Percentiles rank a stretch among this genome's conserved stretches.
Conservation (phyloP, 495 filamentous ascomycete genomes). For the Neohortaea acidophila region DNA sequence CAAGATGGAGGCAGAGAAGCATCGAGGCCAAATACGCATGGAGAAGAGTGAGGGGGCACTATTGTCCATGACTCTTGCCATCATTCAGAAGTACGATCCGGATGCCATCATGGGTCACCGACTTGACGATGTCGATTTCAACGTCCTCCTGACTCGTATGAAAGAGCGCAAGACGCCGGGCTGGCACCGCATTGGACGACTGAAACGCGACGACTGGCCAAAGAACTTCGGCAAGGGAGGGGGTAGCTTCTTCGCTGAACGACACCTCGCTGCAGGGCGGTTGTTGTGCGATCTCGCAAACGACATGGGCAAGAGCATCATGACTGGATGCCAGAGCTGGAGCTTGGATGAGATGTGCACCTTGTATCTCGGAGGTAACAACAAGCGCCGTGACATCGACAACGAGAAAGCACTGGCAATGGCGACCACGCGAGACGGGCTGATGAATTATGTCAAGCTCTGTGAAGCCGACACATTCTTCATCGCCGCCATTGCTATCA, state of each 20-base stretch:
- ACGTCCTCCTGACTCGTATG: constrained; percentile 72
- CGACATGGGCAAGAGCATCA: constrained; percentile 82
- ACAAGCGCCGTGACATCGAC: constrained; percentile 64
- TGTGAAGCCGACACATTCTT: constrained; percentile 93
- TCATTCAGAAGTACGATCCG: constrained; percentile 74
- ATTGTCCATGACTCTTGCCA: constrained; percentile 71
- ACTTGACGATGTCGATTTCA: constrained; percentile 90
- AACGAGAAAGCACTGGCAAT: constrained; percentile 74
- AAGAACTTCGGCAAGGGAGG: constrained; percentile 69
- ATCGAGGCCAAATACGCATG: constrained; percentile 58
- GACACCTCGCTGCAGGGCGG: constrained; percentile 76
- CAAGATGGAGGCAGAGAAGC: constrained; percentile 53
- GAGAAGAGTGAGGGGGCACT: constrained; percentile 70
- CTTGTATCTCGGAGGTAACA: constrained; percentile 59
- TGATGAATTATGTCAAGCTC: constrained; percentile 85
- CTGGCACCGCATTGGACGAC: constrained; percentile 81
- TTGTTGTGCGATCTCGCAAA: constrained; percentile 90
- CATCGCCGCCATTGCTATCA: constrained; percentile 73
- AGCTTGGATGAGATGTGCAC: constrained; percentile 93
- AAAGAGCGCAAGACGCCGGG: constrained; percentile 78
- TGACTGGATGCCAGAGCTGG: constrained; percentile 96
- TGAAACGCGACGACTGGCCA: constrained; percentile 77
- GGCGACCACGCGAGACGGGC: constrained; percentile 61
- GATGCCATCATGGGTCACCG: constrained; percentile 94
- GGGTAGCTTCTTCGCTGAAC: constrained; percentile 80